Percentiles rank a stretch among this genome's conserved stretches.
These are phyloP conservation scores for Penicillium dipodomyicola DNA, from an alignment of 495 filamentous ascomycete genomes.

Conservation along the genomic window DNA sequence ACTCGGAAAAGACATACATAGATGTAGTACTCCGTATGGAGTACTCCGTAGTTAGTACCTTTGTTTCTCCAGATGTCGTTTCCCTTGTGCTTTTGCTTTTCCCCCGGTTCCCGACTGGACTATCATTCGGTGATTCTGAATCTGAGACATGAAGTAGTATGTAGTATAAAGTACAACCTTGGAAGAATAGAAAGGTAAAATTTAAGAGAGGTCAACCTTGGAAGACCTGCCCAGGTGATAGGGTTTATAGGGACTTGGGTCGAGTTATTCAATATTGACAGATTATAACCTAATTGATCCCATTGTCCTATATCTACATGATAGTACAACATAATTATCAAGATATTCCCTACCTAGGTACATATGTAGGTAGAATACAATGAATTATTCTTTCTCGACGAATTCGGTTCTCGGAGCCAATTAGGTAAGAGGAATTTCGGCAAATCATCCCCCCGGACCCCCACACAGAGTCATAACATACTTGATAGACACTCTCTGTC, in stretches of 20 bases:
- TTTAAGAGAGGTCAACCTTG: background rate
- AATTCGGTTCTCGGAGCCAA: conserved; percentile 15
- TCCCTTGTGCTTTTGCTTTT: background rate
- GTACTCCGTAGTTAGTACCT: too few relatives aligned
- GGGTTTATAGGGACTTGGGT: background rate
- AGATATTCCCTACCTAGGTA: too few relatives aligned
- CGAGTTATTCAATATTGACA: background rate
- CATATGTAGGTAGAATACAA: too few relatives aligned
- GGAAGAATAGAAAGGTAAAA: background rate
- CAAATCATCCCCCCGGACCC: conserved; percentile 2
- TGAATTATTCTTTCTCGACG: background rate
- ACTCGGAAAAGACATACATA: background rate
- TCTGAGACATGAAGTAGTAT: background rate
- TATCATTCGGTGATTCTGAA: background rate
- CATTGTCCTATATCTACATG: background rate
- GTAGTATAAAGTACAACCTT: background rate
- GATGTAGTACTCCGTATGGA: too few relatives aligned
- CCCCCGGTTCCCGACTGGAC: background rate
- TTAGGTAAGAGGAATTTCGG: conserved; percentile 25
- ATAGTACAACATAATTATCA: too few relatives aligned
- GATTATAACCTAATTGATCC: background rate
- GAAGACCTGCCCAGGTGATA: background rate
- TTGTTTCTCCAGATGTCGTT: background rate
- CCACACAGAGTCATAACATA: conserved; percentile 1
- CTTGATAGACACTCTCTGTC: conserved; percentile 5